Percentiles rank a stretch among this genome's conserved stretches.
Conservation (phyloP, 179 eudicot genomes). For the Nepenthes alata region DNA sequence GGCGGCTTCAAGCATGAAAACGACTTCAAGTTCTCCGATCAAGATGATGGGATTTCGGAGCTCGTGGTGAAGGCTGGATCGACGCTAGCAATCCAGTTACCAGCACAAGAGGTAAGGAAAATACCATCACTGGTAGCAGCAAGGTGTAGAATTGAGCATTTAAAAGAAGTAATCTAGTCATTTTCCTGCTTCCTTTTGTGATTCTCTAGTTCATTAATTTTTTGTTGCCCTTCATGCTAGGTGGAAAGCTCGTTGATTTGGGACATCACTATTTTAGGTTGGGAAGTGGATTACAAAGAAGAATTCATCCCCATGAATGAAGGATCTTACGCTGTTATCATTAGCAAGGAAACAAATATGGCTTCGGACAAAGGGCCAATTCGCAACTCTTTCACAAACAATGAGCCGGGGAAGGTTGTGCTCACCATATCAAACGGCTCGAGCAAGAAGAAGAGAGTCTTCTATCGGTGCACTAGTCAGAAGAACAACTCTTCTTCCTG, state of each 20-base stretch:
- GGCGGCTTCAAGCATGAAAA: constrained; percentile 34
- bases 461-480: constrained; percentile 7
- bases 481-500: too few relatives aligned
- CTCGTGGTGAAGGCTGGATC: constrained; percentile 33
- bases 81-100: constrained; percentile 36
- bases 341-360: constrained; percentile 26
- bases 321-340: constrained; percentile 25
- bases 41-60: constrained; percentile 30
- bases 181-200: background rate
- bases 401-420: constrained; percentile 25
- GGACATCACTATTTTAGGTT: constrained; percentile 23
- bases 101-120: constrained; percentile 33
- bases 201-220: background rate
- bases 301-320: constrained; percentile 27
- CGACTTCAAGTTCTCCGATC: constrained; percentile 19
- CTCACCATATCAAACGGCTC: constrained; percentile 19
- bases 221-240: constrained; percentile 3
- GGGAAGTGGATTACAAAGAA: constrained; percentile 31
- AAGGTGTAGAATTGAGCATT: background rate
- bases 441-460: constrained; percentile 23
- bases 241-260: constrained; percentile 15
- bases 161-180: background rate
- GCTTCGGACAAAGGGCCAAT: constrained; percentile 11
- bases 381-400: constrained; percentile 22
- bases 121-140: background rate